These are phyloP conservation scores for Knoxia roxburghii DNA, from an alignment of 257 asterid genomes.

Conservation along the genomic window DNA sequence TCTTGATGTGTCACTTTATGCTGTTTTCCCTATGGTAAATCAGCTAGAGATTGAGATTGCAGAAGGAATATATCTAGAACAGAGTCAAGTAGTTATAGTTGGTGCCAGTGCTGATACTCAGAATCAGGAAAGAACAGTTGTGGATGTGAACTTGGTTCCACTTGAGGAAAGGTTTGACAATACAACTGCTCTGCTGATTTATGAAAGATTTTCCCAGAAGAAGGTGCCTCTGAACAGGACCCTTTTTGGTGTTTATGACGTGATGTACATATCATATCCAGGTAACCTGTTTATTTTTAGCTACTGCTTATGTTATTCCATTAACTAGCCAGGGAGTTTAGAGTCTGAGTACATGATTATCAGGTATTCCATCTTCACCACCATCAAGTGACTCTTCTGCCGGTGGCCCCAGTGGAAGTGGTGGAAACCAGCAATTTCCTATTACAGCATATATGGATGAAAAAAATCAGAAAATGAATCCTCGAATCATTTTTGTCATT, in stretches of 20 bases:
- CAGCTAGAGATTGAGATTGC: slow-evolving; percentile 90
- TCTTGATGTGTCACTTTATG: slow-evolving; percentile 64
- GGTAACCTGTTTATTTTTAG: slow-evolving; percentile 38
- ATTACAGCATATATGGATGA: slow-evolving; percentile 59
- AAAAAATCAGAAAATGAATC: slow-evolving; percentile 64
- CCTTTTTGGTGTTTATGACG: slow-evolving; percentile 80
- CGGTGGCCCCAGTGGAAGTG: slow-evolving; percentile 72
- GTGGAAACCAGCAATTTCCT: slow-evolving; percentile 71
- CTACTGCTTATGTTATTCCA: neutral
- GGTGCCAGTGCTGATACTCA: slow-evolving; percentile 89
- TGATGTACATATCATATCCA: slow-evolving; percentile 62
- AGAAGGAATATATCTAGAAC: slow-evolving; percentile 77
- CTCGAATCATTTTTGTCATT: slow-evolving; percentile 64
- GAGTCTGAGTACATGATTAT: slow-evolving; percentile 20
- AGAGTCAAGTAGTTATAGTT: slow-evolving; percentile 76
- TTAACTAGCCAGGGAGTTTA: neutral
- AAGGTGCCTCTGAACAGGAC: slow-evolving; percentile 83
- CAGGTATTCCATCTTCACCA: slow-evolving; percentile 84
- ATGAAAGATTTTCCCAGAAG: slow-evolving; percentile 73
- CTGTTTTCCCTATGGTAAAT: slow-evolving; percentile 74
- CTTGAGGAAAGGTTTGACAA: slow-evolving; percentile 91
- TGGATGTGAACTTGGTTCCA: slow-evolving; percentile 84
- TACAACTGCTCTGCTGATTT: slow-evolving; percentile 82
- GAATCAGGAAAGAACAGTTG: slow-evolving; percentile 70
- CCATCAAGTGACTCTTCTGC: slow-evolving; percentile 52